These are phyloP conservation scores for Babesia sp. DNA, from an alignment of 169 alveolate genomes.

Conservation along the genomic window DNA sequence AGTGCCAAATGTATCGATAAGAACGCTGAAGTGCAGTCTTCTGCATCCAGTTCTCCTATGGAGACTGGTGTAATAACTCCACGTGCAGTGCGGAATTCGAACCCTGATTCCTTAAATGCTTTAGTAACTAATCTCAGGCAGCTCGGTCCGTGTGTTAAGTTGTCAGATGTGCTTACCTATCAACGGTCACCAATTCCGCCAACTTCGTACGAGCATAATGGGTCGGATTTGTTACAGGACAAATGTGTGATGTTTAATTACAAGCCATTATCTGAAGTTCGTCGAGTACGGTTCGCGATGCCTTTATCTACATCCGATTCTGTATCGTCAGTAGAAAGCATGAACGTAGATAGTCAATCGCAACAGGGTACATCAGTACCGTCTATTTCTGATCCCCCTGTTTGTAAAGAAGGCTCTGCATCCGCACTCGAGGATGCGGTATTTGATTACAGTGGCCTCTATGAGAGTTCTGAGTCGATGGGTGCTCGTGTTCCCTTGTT, in stretches of 20 bases:
- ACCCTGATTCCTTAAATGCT: slow-evolving; percentile 6
- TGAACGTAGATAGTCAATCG: neutral
- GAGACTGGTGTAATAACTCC: slow-evolving; percentile 62
- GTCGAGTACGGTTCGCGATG: slow-evolving; percentile 9
- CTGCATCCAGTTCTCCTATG: slow-evolving; percentile 51
- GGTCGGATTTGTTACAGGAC: neutral
- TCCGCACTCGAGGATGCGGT: neutral
- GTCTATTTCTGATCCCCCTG: neutral
- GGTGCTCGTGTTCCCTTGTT: slow-evolving; percentile 4
- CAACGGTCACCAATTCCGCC: neutral
- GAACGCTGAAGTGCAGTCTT: slow-evolving; percentile 17
- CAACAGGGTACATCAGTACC: neutral
- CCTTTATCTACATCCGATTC: neutral
- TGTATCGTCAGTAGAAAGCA: neutral
- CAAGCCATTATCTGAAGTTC: slow-evolving; percentile 20
- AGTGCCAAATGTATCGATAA: slow-evolving; percentile 42
- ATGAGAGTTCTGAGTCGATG: neutral
- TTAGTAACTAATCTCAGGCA: slow-evolving; percentile 8
- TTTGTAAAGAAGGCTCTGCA: neutral
- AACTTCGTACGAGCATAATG: neutral
- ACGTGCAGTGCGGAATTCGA: slow-evolving; percentile 51
- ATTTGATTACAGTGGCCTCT: slow-evolving; percentile 11
- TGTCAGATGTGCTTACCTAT: neutral
- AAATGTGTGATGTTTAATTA: slow-evolving; percentile 36
- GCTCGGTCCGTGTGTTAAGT: neutral